Evolutionary conservation across 2,329 filamentous ascomycete species (phyloP), one percentile per base, ranked within the genome.

Genomic region (Colletotrichum godetiae): DNA sequence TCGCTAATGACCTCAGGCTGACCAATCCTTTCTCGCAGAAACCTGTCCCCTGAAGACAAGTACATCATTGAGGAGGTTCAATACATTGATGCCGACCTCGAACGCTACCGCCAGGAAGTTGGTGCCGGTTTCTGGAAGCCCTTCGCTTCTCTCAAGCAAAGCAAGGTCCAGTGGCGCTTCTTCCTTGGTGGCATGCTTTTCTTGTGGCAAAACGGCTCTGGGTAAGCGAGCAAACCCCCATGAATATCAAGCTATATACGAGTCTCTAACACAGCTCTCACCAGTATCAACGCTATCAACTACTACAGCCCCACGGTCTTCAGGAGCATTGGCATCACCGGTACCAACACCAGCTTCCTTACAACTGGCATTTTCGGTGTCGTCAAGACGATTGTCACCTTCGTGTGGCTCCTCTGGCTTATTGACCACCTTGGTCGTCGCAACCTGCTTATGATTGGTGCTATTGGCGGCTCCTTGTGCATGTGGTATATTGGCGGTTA

Each of bases 301-400:
- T 95, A 94, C 83, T 94, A 92, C 81, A 88, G 85, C 1, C 92
- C 92, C 0, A 92, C 89, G 0, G 89, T 94, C 11, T 94, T 95
- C 86, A 88, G 84, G 75, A 84, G 82, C 57, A 82, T 88, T 62
- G 86, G 86, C 5, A 82, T 87, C 63, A 82, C 80, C 1, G 86
- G 86, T 13, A 85, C 83, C 60, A 84, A 83, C 77, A 84, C 82
- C 0, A 79, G 82, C 49, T 84, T 88, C 74, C 80, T 88, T 35
- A 93, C 92, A 0, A 95, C 93, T 0, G 93, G 93, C 29, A 90
- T 95, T 75, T 95, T 94, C 76, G 93, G 93, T 61, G 91, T 94
- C 1, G 92, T 95, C 78, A 94, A 94, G 86, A 94, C 92, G 0
- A 82, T 87, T 0, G 82, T 92, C 53, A 94, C 93, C 0, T 80